Base-by-base conservation (phyloP, 2,329 filamentous ascomycete species). In the Aspergillus alliaceus region DNA sequence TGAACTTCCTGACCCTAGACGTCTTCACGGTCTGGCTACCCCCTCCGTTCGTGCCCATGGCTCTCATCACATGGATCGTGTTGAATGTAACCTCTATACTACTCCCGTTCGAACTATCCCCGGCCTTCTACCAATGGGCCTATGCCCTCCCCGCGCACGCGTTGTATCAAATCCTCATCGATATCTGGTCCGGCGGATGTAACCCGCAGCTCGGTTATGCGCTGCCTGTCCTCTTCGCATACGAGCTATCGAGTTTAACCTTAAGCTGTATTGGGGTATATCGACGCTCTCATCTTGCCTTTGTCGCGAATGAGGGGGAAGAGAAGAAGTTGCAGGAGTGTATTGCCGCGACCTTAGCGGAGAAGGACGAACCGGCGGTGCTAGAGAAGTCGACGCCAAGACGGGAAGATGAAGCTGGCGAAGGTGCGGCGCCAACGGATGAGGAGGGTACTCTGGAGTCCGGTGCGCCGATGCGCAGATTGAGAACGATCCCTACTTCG, bases 1-100 rank as follows among this genome's bases (percentile, higher is more conserved):
- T 77, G 51, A 77, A 81, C 57, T 79, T 80, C 53, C 67, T 77
- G 15, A 69, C 73, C 14, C 67, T 81, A 2, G 79, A 82, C 56
- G 68, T 73, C n/a, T 72, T 78, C 44, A 75, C 77, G 0, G 67
- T 75, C 35, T 76, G 76, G 67, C 56, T 79, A 2, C 72, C 77
- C 0, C 61, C 71, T 9, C 66, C 70, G 0, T 76, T 70, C 55
- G 68, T 80, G 47, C 80, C 80, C 0, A 78, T 81, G 69, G 72
- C 74, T 7, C 63, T 80, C 5, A 67, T 81, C 5, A 63, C 72
- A 0, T 82, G 79, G 79, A 61, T 80, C 6, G 67, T 80, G 14
- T 15, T 73, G 27, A 82, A 81, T 56, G 65, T 80, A 6, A 67
- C 75, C 0, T 76, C 72, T 2, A 74, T 77, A 11, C 63, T 81